Base-by-base conservation (phyloP, 495 filamentous ascomycete species). In the Aspergillus diversus region DNA sequence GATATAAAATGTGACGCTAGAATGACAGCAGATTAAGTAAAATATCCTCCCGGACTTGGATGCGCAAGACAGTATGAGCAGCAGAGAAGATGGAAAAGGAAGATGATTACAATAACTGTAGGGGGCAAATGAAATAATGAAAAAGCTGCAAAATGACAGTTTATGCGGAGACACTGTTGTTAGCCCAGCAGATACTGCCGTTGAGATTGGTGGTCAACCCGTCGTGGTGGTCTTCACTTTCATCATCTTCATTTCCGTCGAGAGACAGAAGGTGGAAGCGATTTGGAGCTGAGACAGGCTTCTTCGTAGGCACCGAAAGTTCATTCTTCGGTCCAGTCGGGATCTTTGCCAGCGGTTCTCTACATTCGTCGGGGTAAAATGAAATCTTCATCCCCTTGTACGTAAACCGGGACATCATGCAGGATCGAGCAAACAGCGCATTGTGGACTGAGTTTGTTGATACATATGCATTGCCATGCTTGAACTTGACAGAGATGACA, bases 391-490 rank as follows among this genome's bases (percentile, higher is more conserved):
- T 86, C 33, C 86, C 85, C 68, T 91, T 91, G 77, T 96, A 96
- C n/a, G 74, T 82, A 68, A 75, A 69, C 15, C 91, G 81, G 63
- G 89, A 92, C 84, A 89, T 87, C 86, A 96, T 89, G 74, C 91
- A 95, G 6, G 85, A 89, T 12, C 86, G 81, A 12, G 91, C 90
- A 69, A 89, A 90, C 21, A 91, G 80, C 0, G 90, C 89, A 63
- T 89, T 89, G 72, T 90, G 85, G 6, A 96, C 83, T 1, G 90
- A 92, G 71, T 94, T 96, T 8, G 88, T 87, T 54, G 86, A 86
- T 55, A 95, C 83, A 72, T 85, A 83, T 43, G 83, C 87, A 69
- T 85, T 84, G 31, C 79, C 81, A 17, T 78, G 69, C 48, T 72
- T 71, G 71, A 90, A 88, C 37, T 77, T 77, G 21, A 94, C 77